Evolutionary conservation across 129 eudicot species (phyloP), one percentile per base, ranked within the genome.

Genomic region (Arctium lappa): DNA sequence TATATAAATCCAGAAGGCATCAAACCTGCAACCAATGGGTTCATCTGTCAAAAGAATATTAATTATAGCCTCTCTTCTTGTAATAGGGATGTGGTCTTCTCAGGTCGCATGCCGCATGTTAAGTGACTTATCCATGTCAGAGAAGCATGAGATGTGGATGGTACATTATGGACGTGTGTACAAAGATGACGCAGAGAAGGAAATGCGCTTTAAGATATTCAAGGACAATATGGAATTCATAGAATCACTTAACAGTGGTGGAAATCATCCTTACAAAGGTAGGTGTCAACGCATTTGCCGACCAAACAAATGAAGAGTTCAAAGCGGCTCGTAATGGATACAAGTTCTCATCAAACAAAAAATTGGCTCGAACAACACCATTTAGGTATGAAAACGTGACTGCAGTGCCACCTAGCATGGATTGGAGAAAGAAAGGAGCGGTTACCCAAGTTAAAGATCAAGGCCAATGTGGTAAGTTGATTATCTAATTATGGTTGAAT

Each of bases 361-460:
- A 68, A 34, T 42, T 38, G 11, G 13, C 73, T 2, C 15, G 46
- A 69, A 34, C 53, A 11, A 38, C 73, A 68, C 50, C 86, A 12
- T 87, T 84, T 77, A 42, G 50, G 80, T 80, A 84, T 46, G 87
- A 83, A 87, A 84, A 84, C 60, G 71, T 77, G 34, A 73, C 79
- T 22, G 86, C 68, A 11, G 72, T 87, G 31, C 90, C 90, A 50
- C 74, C 88, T 8, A 66, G 80, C 80, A 72, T 86, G 74, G 92
- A 89, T 72, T 89, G 92, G 92, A 84, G 92, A 77, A 81, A 81
- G 76, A 71, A 84, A 69, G 87, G 87, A 48, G 90, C 80, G 44
- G 90, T 87, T 6, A 87, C 87, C 32, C 74, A 76, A 11, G 60
- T 88, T 56, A 73, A 82, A 70, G 87, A 84, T 79, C 84, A 81